A percentile compares a stretch with the other conserved stretches of the same genome.
Conservation (phyloP, 352 stramenopile species). For the Pythium utonaiense region DNA sequence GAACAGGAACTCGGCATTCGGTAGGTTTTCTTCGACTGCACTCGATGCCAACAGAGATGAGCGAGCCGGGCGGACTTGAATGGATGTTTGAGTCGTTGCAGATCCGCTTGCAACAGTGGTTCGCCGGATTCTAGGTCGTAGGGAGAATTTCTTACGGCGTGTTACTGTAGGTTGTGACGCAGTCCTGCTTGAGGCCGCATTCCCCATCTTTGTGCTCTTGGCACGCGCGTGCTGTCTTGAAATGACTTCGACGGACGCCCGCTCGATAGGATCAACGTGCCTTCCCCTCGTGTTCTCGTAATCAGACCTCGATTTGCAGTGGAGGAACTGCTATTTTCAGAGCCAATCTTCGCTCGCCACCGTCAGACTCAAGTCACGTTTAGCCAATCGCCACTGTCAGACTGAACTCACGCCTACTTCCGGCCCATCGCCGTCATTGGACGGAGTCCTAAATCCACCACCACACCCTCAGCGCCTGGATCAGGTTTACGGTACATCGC, state of each 20-base stretch:
- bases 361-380: neutral
- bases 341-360: neutral
- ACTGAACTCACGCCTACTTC: slow-evolving; percentile 21
- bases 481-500: slow-evolving; percentile 78
- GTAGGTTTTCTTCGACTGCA: neutral
- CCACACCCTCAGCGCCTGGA: slow-evolving; percentile 65
- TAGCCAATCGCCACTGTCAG: slow-evolving; percentile 44
- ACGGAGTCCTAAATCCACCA: slow-evolving; percentile 61
- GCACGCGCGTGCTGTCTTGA: too few relatives aligned
- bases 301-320: neutral
- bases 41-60: neutral
- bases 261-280: too few relatives aligned
- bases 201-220: neutral
- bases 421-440: slow-evolving; percentile 66
- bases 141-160: neutral
- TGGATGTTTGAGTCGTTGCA: neutral
- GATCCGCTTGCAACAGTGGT: slow-evolving; percentile 1
- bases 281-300: too few relatives aligned
- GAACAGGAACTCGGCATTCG: slow-evolving; percentile 10
- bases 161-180: neutral
- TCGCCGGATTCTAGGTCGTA: neutral
- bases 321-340: neutral
- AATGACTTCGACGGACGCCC: too few relatives aligned
- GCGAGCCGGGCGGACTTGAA: neutral
- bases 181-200: neutral